Conservation (phyloP, 345 rosid species). For the Syzygium jambos region DNA sequence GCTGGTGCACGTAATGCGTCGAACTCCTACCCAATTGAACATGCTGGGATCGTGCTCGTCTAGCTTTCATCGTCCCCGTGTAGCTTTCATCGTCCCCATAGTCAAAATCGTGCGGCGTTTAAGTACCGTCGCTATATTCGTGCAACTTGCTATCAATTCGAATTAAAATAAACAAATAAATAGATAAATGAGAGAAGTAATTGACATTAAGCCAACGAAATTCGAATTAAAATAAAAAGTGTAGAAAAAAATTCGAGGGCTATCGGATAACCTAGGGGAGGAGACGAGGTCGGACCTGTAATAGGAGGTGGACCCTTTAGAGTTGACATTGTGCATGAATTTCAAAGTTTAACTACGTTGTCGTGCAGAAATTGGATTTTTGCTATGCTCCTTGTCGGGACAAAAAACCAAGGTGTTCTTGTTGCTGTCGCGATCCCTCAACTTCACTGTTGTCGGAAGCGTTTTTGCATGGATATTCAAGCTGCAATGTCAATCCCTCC, state of each 20-base stretch:
- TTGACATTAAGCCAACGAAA: neutral
- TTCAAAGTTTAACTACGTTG: neutral
- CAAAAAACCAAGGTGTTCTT: neutral
- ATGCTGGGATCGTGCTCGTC: neutral
- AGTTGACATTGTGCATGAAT: neutral
- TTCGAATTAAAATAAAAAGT: neutral
- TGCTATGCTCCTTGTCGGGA: neutral
- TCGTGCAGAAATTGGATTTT: neutral
- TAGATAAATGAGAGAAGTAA: fast-evolving
- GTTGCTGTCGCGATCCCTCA: neutral
- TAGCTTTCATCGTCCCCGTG: neutral
- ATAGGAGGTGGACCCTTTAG: neutral
- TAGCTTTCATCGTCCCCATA: neutral
- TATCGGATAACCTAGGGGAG: neutral
- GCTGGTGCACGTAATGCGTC: neutral
- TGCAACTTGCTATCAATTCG: neutral
- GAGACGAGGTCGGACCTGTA: neutral
- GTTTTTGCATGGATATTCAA: neutral
- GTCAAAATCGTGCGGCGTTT: neutral
- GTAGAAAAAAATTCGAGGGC: neutral
- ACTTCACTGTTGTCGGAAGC: neutral
- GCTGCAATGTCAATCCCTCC: neutral
- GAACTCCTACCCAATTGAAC: neutral
- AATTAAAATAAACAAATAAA: neutral
- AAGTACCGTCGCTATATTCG: neutral